Conservation (phyloP, 2,329 filamentous ascomycete genomes). For the Grosmannia serpens region DNA sequence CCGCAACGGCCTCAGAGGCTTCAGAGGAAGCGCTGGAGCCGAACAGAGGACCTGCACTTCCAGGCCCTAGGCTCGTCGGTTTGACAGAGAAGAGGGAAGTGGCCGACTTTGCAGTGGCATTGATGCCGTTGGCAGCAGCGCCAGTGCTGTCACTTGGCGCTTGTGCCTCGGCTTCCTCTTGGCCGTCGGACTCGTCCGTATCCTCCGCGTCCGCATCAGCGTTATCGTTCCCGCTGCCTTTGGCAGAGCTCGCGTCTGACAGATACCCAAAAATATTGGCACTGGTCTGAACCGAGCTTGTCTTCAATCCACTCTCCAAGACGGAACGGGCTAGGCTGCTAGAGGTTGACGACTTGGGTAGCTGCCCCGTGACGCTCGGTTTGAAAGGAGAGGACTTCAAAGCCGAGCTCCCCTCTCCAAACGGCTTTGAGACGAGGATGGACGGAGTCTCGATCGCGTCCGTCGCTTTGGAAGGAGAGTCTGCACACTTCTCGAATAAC, state of each 20-base stretch:
- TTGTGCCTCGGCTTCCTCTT: slow-evolving; percentile 31
- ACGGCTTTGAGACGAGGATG: slow-evolving; percentile 13
- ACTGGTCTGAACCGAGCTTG: slow-evolving; percentile 5
- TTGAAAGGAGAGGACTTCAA: slow-evolving; percentile 16
- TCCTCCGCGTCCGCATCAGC: slow-evolving; percentile 25
- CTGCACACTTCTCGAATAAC: slow-evolving; percentile 46
- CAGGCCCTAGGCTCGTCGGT: slow-evolving; percentile 14
- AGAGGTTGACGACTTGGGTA: slow-evolving; percentile 19
- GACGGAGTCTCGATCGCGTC: slow-evolving; percentile 12
- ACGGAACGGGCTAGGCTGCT: slow-evolving; percentile 30
- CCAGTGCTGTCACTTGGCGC: slow-evolving; percentile 30
- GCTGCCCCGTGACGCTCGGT: slow-evolving; percentile 19
- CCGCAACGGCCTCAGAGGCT: slow-evolving; percentile 32
- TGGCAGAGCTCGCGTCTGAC: slow-evolving; percentile 42
- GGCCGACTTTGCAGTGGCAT: slow-evolving; percentile 25
- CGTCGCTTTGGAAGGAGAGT: slow-evolving; percentile 30
- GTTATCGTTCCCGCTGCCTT: slow-evolving; percentile 38
- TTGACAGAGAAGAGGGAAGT: slow-evolving; percentile 19
- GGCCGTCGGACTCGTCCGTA: slow-evolving; percentile 30
- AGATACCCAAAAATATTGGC: slow-evolving; percentile 54
- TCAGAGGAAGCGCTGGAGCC: slow-evolving; percentile 27
- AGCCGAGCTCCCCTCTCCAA: slow-evolving; percentile 15
- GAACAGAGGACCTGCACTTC: slow-evolving; percentile 7
- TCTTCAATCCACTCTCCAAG: slow-evolving; percentile 20
- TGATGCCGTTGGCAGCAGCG: slow-evolving; percentile 27